Evolutionary conservation across 164 flowering plant species (phyloP).

Genomic region (Tetrastigma voinierianum): DNA sequence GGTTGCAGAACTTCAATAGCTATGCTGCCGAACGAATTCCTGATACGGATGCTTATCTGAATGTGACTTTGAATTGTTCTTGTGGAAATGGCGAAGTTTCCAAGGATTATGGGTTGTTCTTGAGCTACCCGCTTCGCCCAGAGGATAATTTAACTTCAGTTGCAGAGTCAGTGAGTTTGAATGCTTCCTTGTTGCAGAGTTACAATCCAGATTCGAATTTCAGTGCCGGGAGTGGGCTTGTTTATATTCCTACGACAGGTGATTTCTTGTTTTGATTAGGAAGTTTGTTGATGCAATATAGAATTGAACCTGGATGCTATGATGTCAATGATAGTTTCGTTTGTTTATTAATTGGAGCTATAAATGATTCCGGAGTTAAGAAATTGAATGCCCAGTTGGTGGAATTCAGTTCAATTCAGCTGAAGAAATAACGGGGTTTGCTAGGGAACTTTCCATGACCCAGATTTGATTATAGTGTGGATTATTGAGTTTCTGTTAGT

Average conservation of each 20-base stretch:
- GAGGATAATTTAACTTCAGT: conserved; percentile 33
- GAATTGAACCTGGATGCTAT: too few relatives aligned
- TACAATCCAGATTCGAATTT: conserved; percentile 51
- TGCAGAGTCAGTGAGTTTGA: conserved; percentile 9
- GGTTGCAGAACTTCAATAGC: conserved; percentile 33
- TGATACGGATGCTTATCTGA: conserved; percentile 18
- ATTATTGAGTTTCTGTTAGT: too few relatives aligned
- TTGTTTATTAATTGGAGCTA: too few relatives aligned
- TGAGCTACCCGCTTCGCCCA: conserved; percentile 51
- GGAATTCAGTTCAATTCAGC: too few relatives aligned
- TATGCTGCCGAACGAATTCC: conserved; percentile 29
- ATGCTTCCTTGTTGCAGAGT: conserved; percentile 29
- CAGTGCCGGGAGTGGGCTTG: conserved; percentile 45
- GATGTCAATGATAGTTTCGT: too few relatives aligned
- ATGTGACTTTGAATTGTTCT: conserved; percentile 65
- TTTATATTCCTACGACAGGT: conserved; percentile 74
- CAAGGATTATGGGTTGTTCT: conserved; percentile 54
- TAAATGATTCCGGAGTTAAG: too few relatives aligned
- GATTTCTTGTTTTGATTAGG: not conserved
- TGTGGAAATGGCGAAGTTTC: conserved; percentile 49
- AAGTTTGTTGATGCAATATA: too few relatives aligned
- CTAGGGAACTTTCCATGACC: too few relatives aligned
- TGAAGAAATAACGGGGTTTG: too few relatives aligned
- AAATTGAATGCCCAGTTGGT: too few relatives aligned
- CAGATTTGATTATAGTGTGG: too few relatives aligned